Percentiles rank a stretch among this genome's conserved stretches.
Evolutionary conservation across 306 rosid species (phyloP).

Genomic region (Medicago lupulina): DNA sequence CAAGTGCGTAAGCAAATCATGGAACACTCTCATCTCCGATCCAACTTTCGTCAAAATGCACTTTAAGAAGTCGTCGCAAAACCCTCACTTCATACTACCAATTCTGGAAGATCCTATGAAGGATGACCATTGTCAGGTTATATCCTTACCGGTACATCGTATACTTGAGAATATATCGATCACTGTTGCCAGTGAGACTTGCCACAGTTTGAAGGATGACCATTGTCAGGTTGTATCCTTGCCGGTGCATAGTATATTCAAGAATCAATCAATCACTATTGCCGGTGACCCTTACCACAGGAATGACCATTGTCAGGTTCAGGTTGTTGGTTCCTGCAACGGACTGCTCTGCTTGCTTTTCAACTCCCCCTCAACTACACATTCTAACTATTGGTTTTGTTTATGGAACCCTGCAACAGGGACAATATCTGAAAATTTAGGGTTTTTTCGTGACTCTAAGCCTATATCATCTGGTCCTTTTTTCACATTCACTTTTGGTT

Average conservation of each 20-base stretch:
- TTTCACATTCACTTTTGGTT: neutral
- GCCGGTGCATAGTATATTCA: neutral
- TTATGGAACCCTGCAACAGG: neutral
- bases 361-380: too few relatives aligned
- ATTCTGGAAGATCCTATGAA: neutral
- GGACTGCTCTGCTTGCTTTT: neutral
- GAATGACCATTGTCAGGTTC: too few relatives aligned
- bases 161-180: neutral
- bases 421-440: neutral
- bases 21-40: neutral
- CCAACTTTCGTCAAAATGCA: neutral
- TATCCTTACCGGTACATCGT: neutral
- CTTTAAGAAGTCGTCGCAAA: neutral
- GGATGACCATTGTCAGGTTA: too few relatives aligned
- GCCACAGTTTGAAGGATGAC: neutral
- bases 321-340: neutral
- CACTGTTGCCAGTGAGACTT: neutral
- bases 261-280: neutral
- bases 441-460: neutral
- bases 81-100: neutral
- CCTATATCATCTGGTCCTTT: neutral
- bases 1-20: neutral
- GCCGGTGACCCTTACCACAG: neutral
- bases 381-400: neutral
- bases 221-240: neutral